Evolutionary conservation across 441 rosid species (phyloP).

Genomic region (Populus tomentosa): DNA sequence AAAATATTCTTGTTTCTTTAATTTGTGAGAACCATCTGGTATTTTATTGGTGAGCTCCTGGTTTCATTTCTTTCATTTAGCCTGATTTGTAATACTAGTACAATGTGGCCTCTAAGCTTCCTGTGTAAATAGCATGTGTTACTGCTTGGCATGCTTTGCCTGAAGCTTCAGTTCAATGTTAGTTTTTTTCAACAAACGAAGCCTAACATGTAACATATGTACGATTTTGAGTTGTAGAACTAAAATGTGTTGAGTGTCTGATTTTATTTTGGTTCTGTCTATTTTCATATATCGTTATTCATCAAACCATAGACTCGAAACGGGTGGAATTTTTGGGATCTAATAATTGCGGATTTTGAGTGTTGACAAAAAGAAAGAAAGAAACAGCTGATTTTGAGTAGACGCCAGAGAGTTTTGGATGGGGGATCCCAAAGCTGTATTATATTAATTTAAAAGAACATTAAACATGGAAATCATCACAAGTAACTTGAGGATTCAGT

Average conservation of each 20-base stretch:
- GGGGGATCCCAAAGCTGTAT: neutral
- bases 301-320: neutral
- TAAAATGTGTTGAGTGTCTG: neutral
- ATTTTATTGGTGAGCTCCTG: neutral
- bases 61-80: neutral
- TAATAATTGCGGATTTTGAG: neutral
- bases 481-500: neutral
- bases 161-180: neutral
- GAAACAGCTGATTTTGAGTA: neutral
- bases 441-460: neutral
- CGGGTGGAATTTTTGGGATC: neutral
- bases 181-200: neutral
- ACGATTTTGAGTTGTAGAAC: neutral
- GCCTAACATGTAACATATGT: neutral
- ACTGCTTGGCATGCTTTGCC: neutral
- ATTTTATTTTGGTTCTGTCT: neutral
- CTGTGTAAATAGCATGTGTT: constrained; percentile 2
- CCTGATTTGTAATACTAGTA: neutral
- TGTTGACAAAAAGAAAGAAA: too few species aligned
- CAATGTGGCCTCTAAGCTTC: neutral
- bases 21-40: neutral
- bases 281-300: too few species aligned
- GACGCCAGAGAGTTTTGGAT: neutral
- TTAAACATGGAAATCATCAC: neutral
- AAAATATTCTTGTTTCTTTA: neutral